A percentile compares a stretch with the other conserved stretches of the same genome.
Evolutionary conservation across 176 grass and related monocot species (phyloP).

Genomic region (Carex scoparia): DNA sequence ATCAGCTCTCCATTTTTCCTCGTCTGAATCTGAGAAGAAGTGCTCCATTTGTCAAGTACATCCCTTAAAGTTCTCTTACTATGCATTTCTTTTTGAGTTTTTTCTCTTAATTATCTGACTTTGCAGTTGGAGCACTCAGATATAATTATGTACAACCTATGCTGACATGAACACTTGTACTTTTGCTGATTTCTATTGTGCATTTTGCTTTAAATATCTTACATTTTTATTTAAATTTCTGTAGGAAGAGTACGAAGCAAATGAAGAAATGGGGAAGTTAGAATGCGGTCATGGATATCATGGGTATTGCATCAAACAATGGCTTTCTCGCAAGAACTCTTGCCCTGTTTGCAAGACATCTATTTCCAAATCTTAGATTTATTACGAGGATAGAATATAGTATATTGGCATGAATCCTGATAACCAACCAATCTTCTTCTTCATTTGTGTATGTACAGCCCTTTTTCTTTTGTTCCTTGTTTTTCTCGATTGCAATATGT

Average conservation of each 20-base stretch:
- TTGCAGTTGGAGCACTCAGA: background rate
- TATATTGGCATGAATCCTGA: slow-evolving; percentile 19
- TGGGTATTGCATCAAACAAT: slow-evolving; percentile 87
- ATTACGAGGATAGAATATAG: slow-evolving; percentile 18
- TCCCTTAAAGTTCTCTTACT: background rate
- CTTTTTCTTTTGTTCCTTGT: background rate
- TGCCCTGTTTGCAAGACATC: slow-evolving; percentile 82
- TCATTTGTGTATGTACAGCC: slow-evolving; percentile 34
- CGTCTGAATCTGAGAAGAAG: slow-evolving; percentile 46
- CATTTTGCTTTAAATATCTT: background rate
- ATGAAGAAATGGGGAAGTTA: slow-evolving; percentile 63
- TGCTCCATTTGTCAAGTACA: slow-evolving; percentile 87
- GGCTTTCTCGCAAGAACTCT: slow-evolving; percentile 86
- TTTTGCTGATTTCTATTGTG: background rate
- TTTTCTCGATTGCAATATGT: slow-evolving; percentile 12
- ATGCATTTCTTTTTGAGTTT: background rate
- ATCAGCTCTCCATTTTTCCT: slow-evolving; percentile 35
- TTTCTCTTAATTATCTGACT: background rate
- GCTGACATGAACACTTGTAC: background rate
- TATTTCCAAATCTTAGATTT: slow-evolving; percentile 47
- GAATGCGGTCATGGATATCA: slow-evolving; percentile 78
- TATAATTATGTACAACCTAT: background rate
- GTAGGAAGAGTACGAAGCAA: slow-evolving; percentile 77
- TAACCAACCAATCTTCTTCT: background rate
- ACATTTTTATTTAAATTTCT: background rate